Conservation (phyloP, 1,139 yeast genomes). For the Nadsonia starkeyi-henricii region DNA sequence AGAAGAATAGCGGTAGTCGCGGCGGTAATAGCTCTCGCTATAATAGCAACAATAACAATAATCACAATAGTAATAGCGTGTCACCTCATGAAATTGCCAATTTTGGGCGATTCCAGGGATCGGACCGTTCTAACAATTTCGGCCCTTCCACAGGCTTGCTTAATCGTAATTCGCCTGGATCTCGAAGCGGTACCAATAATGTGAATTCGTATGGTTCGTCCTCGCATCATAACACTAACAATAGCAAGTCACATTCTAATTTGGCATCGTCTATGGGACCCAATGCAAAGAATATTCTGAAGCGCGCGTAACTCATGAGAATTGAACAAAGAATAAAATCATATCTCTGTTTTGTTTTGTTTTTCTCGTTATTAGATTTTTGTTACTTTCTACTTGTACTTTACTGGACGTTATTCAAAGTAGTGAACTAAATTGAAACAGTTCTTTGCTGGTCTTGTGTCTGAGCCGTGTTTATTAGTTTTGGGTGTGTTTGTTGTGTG, state of each 20-base stretch:
- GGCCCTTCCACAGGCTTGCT: background rate
- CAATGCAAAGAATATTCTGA: background rate
- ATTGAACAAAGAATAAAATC: background rate
- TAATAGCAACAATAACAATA: background rate
- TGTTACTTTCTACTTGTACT: too few relatives aligned
- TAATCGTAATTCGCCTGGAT: background rate
- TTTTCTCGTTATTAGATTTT: too few relatives aligned
- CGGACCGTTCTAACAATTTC: background rate
- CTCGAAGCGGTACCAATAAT: background rate
- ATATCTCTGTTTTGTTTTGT: too few relatives aligned
- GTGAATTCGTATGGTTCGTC: background rate
- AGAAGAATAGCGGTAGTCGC: background rate
- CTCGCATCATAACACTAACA: too few relatives aligned
- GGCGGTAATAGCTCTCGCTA: background rate
- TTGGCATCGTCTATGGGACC: background rate
- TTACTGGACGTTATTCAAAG: too few relatives aligned
- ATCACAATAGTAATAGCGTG: background rate
- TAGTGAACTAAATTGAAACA: too few relatives aligned
- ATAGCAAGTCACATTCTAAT: background rate
- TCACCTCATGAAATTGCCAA: background rate
- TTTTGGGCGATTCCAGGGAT: background rate
- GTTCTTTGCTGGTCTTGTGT: too few relatives aligned
- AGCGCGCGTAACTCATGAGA: background rate
- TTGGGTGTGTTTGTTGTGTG: too few relatives aligned
- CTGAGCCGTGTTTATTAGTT: too few relatives aligned